Base-by-base conservation (phyloP, 192 early-diverging fungal species). In the Podila clonocystis region DNA sequence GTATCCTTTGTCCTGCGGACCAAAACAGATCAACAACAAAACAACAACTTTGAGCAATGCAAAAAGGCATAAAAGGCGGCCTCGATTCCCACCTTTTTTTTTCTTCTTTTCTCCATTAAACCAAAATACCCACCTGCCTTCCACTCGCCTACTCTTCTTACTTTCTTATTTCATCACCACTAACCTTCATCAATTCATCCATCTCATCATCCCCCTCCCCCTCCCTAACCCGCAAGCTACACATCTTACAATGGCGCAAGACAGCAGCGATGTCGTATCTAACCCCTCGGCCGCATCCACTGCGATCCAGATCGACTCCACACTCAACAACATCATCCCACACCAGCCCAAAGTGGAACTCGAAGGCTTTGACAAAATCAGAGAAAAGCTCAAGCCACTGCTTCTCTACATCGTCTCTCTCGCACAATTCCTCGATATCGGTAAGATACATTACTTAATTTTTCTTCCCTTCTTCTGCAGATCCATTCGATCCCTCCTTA, bases 401-500 rank as follows among this genome's bases (percentile, higher is more conserved):
- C 38, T 70, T 9, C 68, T 70, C 59, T 70, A 70, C 13, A 58
- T 70, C 3, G 68, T 70, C 9, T 70, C 68, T 2, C 3, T 62
- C 1, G 68, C 59, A 4, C 68, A 70, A 24, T 70, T 70, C 30
- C 60, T 70, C 20, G 68, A 70, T 61, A 62, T 62, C 20, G 74
- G 63, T 65, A 65, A 28, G 28, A 28, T 30, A 4, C 24, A 17
- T 13, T 45, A 17, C 41, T 45, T 11, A 22, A 22, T 24, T 63
- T 5, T n/a, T 30, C 28, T n/a, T 62, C 13, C 2, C 11, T 19
- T 62, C 4, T 62, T 38, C 6, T 6, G 12, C 41, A 45, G 13
- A 45, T 45, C 41, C 41, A 15, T 45, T 45, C 41, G 13, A 45
- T 45, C 41, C 11, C 8, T 41, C 13, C 38, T 45, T 13, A 13